phyloP scores from a whole-genome alignment of 2,329 filamentous ascomycete genomes.

The Ceratocystis cacaofunesta region DNA sequence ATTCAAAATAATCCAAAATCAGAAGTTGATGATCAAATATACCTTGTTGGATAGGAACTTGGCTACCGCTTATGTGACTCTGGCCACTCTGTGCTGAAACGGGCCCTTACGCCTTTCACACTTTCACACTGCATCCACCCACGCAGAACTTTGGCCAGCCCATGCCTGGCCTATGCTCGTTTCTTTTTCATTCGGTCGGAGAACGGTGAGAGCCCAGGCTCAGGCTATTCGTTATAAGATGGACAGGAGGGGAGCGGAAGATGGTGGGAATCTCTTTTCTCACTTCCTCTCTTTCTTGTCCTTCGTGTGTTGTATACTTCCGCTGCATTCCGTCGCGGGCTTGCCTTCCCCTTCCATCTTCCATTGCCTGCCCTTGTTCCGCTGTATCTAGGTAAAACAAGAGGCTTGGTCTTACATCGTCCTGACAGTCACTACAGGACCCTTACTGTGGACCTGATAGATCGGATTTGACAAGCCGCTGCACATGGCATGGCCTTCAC shows the following conservation, averaged over 20 bases:
- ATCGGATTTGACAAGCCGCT: not conserved
- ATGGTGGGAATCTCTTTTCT: not conserved
- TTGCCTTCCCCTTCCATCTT: not conserved
- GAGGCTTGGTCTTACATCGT: not conserved
- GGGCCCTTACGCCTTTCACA: not conserved
- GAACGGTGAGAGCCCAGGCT: not conserved
- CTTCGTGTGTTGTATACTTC: not conserved
- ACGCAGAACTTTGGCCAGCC: not conserved
- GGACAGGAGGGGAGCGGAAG: not conserved
- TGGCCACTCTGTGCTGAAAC: not conserved
- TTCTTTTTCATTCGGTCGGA: not conserved
- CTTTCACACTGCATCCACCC: not conserved
- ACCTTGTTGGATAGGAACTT: not conserved
- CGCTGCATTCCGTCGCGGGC: not conserved
- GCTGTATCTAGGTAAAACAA: not conserved
- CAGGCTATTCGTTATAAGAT: not conserved
- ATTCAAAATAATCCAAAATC: not conserved
- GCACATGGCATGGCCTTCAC: not conserved
- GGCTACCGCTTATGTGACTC: not conserved
- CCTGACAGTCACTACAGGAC: not conserved
- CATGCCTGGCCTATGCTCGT: not conserved
- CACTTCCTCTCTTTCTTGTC: not conserved
- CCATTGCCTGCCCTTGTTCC: no score
- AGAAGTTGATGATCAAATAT: not conserved
- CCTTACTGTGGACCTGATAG: not conserved